Base-by-base conservation (phyloP, 495 filamentous ascomycete species). In the Aspergillus panamensis region DNA sequence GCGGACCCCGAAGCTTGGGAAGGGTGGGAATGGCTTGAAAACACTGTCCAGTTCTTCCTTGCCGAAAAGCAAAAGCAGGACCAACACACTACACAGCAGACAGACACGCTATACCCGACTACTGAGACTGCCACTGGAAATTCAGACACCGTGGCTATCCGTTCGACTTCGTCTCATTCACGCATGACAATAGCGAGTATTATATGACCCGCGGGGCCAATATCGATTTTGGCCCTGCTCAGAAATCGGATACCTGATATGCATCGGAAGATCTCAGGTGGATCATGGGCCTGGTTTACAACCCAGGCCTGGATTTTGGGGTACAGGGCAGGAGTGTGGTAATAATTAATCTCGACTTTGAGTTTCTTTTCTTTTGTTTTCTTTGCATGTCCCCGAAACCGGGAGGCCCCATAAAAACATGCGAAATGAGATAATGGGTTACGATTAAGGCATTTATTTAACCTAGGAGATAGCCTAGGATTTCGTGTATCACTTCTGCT, bases 171-270 rank as follows among this genome's bases (percentile, higher is more conserved):
- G 51, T 65, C 72, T 33, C 73, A 76, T 61, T 82, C 80, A 66
- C 79, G 88, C 58, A 89, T 92, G 72, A 89, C 86, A 59, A 92
- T 92, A 64, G 87, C 88, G 37, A 91, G 88, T 69, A 91, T 92
- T 51, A 91, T 92, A 20, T 77, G 51, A 73, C 19, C 16, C 9
- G 8, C 7, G n/a, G n/a, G n/a, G 35, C 10, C 35, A 39, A 12
- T 2, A 25, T 25, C 5, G 25, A 5, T 25, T 5, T 25, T 5
- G 25, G 35, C 10, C 35, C 14, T 39, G 35, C 35, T n/a, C 35
- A 39, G 14, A 39, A 8, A 39, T 39, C 10, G 35, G 10, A 10
- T n/a, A 13, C 8, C 8, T 39, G 35, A 39, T 13, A 3, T 13
- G 3, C 35, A 13, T 12, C 35, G 10, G 3, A 39, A 39, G 8